Base-by-base conservation (phyloP, 176 grass and related monocot genomes). In the Phoenix dactylifera region DNA sequence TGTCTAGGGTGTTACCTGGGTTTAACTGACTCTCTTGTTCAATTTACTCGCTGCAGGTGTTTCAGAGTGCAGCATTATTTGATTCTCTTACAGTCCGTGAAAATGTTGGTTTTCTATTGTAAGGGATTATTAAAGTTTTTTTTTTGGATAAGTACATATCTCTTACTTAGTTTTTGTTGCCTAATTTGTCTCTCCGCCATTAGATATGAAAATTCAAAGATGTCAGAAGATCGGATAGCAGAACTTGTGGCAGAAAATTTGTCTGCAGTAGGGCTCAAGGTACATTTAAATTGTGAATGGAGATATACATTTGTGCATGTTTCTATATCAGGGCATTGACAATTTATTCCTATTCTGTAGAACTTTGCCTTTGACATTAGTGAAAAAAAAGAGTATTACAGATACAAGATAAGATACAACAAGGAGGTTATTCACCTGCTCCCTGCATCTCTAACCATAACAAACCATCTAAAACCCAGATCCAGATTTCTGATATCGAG, bases 61-160 rank as follows among this genome's bases (percentile, higher is more conserved):
- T 97, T 80, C 87, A 97, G 80, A 88, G 93, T 51, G 87, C 87
- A 15, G 93, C 93, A 9, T 79, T 97, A 66, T 97, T 92, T 82
- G 84, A 97, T 81, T 97, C 93, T 66, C 76, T 97, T 35, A 88
- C 85, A 60, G 93, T 97, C 57, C 81, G 84, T 28, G 87, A 92
- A 80, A 97, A 97, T 82, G 87, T 97, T 80, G 93, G 93, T 70
- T 97, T 97, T 61, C 79, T 85, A 72, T 67, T 97, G 93, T 92
- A 92, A 97, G 87, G 54, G 70, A 54, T 63, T 26, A 54, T 53
- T 70, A 2, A 39, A 10, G 29, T 66, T 74, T 82, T 51, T 66
- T 72, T 82, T 51, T 72, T 9, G 59, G 60, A 1, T 52, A 74
- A 65, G 39, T 77, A 39, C 14, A 73, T 60, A 64, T 12, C 23